Evolutionary conservation across 352 stramenopile species (phyloP), one percentile per base, ranked within the genome.

Genomic region (Globisporangium ultimum): DNA sequence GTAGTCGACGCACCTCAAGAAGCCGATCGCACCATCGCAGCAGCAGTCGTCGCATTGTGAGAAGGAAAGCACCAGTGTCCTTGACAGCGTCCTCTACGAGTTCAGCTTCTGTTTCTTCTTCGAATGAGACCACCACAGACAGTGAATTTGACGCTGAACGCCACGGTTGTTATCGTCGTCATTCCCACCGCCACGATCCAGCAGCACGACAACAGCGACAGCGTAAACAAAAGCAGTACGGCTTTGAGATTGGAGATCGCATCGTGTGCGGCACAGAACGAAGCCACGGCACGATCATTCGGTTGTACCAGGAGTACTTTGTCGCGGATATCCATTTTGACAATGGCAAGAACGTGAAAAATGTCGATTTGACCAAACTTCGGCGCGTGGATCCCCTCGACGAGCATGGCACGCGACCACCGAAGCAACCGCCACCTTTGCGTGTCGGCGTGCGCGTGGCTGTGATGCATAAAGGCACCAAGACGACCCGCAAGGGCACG

Each of bases 311-410:
- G 13, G 74, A 84, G 58, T 93, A 85, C 32, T 86, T 87, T 53
- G 80, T 91, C 6, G 79, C 72, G 0, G 80, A 90, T 28, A 69
- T 91, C 0, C 78, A 85, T 49, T 88, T 87, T 56, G 79, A 93
- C 57, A 87, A 53, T 12, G 80, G 83, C 9, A 64, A 67, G 9
- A 74, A 65, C 24, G 42, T 70, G 8, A 77, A 80, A 56, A 93
- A 93, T 63, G 68, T 93, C 20, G 77, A 78, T 17, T 53, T 93
- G 21, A 67, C 64, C 18, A 66, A 70, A 21, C 63, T 92, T 9
- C 34, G 48, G 21, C 55, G 63, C 24, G n/a, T 74, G 24, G 43
- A 64, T 32, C 43, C 50, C 3, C 2, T 55, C 2, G 51, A 55
- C 4, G 48, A 65, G 28, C 36, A 28, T 12, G 38, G 38, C 9